Evolutionary conservation across 768 basidiomycete genomes (phyloP).

Genomic region (Aureoboletus auriporus): DNA sequence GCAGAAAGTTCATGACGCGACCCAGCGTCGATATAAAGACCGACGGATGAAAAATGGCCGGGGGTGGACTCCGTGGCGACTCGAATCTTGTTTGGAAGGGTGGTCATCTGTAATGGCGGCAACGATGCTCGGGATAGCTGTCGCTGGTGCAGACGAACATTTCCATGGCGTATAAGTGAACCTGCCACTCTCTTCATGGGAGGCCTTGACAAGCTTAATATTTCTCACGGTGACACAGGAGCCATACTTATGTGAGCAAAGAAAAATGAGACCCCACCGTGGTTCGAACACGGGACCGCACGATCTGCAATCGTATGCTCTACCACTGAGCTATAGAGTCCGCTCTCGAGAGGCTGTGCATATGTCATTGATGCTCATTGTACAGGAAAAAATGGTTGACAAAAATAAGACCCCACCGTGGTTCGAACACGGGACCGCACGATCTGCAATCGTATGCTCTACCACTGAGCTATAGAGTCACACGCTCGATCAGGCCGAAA

Average conservation of each 20-base stretch:
- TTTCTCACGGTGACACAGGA: background rate
- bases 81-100: constrained; percentile 85
- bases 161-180: constrained; percentile 37
- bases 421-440: constrained; percentile 55
- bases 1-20: constrained; percentile 78
- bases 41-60: constrained; percentile 91
- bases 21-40: constrained; percentile 92
- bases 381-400: too few species aligned
- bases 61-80: constrained; percentile 90
- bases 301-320: constrained; percentile 61
- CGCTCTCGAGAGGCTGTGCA: too few species aligned
- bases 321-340: constrained; percentile 45
- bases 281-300: constrained; percentile 54
- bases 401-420: constrained; percentile 40
- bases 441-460: constrained; percentile 61
- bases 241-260: too few species aligned
- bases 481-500: too few species aligned
- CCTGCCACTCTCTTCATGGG: constrained; percentile 39
- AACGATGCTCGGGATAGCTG: constrained; percentile 25
- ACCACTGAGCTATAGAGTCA: constrained; percentile 43
- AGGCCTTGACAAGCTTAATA: constrained; percentile 1
- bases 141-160: constrained; percentile 19
- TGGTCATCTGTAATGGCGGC: constrained; percentile 62
- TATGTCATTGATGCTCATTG: too few species aligned
- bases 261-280: constrained; percentile 37